Evolutionary conservation across 305 asterid species (phyloP), one percentile per base, ranked within the genome.

Genomic region (Solanum hybrid): DNA sequence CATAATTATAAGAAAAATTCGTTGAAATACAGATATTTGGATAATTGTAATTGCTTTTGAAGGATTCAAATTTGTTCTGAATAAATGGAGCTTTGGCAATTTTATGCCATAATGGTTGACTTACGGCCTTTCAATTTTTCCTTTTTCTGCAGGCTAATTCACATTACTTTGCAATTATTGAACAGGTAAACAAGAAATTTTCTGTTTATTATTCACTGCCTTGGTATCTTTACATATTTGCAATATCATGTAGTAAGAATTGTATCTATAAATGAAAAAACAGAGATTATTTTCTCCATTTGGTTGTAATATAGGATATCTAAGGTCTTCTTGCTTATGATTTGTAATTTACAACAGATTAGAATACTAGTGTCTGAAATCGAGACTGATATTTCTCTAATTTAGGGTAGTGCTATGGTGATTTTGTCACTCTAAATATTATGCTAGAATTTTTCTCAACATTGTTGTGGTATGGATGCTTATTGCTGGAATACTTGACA

Each of bases 111-210:
- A 73, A 75, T 60, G 32, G 64, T 90, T 88, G 87, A 90, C 91
- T 86, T 76, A 80, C 85, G 36, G 29, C 87, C 92, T 93, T 79
- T 89, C 88, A 89, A 75, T 24, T 69, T 88, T 5, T 75, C 69
- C 46, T 76, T 71, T 71, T 88, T 91, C 79, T 95, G 93, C 99
- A 97, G 99, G 99, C 99, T 32, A 97, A 97, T 96, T 97, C 99
- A 77, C 99, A 97, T 92, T 97, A 94, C 92, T 96, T 93, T 92
- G 99, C 99, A 12, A 96, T 97, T 94, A 94, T 97, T 84, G 99
- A 97, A 91, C 99, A 96, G 99, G 99, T 97, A 94, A 93, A 72
- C 24, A 78, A 16, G 90, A 42, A 88, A 34, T 22, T 85, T 89
- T 81, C 69, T 71, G 26, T 31, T 29, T 29, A 10, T 17, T 20